Evolutionary conservation across 805 yeast species (phyloP).

Genomic region (Candida loeiensis): DNA sequence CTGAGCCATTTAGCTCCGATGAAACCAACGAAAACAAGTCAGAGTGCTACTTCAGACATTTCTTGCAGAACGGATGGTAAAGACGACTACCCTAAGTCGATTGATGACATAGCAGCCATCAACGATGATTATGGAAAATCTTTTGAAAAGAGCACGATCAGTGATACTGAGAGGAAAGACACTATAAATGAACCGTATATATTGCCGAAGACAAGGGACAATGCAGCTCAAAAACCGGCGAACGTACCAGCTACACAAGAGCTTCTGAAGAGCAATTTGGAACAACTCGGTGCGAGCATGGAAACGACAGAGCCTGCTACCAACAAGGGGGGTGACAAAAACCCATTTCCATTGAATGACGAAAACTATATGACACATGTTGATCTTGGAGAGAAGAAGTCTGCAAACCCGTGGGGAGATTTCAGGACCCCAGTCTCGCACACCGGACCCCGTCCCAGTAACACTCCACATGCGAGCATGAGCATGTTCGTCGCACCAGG

Average conservation of each 20-base stretch:
- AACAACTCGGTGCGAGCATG: not conserved
- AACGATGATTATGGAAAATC: too few species aligned
- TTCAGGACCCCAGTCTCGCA: slow-evolving; percentile 7
- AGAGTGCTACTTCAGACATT: slow-evolving; percentile 17
- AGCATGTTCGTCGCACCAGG: not conserved
- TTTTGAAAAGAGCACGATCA: too few species aligned
- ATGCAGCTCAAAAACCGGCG: not conserved
- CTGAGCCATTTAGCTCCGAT: not conserved
- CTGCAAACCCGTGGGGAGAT: slow-evolving; percentile 36
- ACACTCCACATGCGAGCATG: not conserved
- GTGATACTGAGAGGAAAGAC: too few species aligned
- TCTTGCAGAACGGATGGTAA: not conserved
- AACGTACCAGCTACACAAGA: not conserved
- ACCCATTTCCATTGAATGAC: not conserved
- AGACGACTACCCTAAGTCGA: not conserved
- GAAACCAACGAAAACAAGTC: slow-evolving; percentile 12
- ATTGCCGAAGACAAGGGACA: not conserved
- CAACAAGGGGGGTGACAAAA: not conserved
- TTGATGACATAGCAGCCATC: not conserved
- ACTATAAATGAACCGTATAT: too few species aligned
- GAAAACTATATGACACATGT: slow-evolving; percentile 7
- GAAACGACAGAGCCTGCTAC: slow-evolving; percentile 1
- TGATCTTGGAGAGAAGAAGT: slow-evolving; percentile 9
- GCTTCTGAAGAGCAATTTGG: not conserved
- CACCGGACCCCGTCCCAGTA: slow-evolving; percentile 8